A percentile compares a stretch with the other conserved stretches of the same genome.
Evolutionary conservation across 306 rosid genomes (phyloP).

Genomic region (Vigna reflexopilosa): DNA sequence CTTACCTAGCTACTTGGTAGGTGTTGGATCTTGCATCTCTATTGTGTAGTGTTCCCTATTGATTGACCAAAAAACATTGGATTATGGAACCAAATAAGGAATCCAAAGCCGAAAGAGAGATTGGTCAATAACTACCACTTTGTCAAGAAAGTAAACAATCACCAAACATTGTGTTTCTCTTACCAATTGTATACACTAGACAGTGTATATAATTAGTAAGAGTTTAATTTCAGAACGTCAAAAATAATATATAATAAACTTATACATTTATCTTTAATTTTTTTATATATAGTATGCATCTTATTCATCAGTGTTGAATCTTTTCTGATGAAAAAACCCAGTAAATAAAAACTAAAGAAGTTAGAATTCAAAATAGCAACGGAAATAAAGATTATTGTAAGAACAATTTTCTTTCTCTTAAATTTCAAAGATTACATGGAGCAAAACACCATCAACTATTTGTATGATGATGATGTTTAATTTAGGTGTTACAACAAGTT

Average conservation of each 20-base stretch:
- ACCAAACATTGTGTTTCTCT: constrained; percentile 34
- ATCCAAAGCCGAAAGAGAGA: constrained; percentile 40
- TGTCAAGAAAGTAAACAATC: constrained; percentile 48
- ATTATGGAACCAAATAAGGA: constrained; percentile 32
- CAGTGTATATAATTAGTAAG: too few species aligned
- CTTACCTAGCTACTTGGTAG: background rate
- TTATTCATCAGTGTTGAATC: too few species aligned
- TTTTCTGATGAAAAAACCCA: too few species aligned
- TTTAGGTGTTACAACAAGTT: too few species aligned
- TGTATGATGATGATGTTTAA: background rate
- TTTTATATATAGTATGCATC: too few species aligned
- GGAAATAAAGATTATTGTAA: constrained; percentile 19
- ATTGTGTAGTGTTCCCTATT: constrained; percentile 35
- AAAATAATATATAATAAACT: too few species aligned
- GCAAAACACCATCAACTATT: constrained; percentile 26
- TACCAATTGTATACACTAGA: constrained; percentile 44
- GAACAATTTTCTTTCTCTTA: constrained; percentile 2
- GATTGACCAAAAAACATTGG: constrained; percentile 25
- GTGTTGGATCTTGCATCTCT: constrained; percentile 16
- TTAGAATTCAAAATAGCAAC: constrained; percentile 42
- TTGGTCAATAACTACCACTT: constrained; percentile 67
- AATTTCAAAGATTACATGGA: constrained; percentile 44
- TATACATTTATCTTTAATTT: too few species aligned
- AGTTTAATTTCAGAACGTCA: too few species aligned
- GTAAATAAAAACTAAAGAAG: constrained; percentile 39